Percentiles rank a stretch among this genome's conserved stretches.
Evolutionary conservation across 306 rosid species (phyloP).

Genomic region (Senna siamea): DNA sequence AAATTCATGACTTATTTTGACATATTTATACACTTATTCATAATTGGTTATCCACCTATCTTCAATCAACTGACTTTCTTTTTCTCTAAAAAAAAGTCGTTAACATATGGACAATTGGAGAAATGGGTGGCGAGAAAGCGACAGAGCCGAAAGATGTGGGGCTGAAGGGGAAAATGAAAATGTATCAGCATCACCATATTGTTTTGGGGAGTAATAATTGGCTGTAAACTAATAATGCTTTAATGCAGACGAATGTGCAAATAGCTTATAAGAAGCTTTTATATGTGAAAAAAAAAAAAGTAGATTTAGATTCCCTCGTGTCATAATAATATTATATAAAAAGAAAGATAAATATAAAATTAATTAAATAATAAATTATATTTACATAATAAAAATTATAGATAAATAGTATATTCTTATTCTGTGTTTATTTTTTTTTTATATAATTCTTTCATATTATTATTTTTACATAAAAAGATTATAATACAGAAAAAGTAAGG

Average conservation of each 20-base stretch:
- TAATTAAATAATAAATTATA: too few species aligned
- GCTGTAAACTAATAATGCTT: constrained; percentile 25
- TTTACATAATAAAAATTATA: too few species aligned
- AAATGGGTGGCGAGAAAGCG: constrained; percentile 4
- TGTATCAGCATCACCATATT: constrained; percentile 26
- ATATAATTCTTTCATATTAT: too few species aligned
- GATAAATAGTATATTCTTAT: too few species aligned
- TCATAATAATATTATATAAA: too few species aligned
- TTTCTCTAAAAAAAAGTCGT: too few species aligned
- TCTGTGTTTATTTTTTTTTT: too few species aligned
- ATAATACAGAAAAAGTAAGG: constrained; percentile 15
- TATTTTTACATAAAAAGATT: too few species aligned
- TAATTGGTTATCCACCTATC: background rate
- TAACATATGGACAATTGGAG: background rate
- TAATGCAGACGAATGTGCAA: constrained; percentile 4
- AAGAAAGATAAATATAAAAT: too few species aligned
- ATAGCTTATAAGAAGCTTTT: background rate
- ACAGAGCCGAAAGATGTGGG: constrained; percentile 48
- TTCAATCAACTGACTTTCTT: too few species aligned
- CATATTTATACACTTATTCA: background rate
- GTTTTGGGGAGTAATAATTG: constrained; percentile 29
- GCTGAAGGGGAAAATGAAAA: constrained; percentile 29
- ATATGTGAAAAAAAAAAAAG: background rate
- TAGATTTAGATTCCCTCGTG: too few species aligned
- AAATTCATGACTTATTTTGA: background rate